Evolutionary conservation across 2,329 filamentous ascomycete genomes (phyloP), one percentile per base, ranked within the genome.

Genomic region (Phoma sp.): DNA sequence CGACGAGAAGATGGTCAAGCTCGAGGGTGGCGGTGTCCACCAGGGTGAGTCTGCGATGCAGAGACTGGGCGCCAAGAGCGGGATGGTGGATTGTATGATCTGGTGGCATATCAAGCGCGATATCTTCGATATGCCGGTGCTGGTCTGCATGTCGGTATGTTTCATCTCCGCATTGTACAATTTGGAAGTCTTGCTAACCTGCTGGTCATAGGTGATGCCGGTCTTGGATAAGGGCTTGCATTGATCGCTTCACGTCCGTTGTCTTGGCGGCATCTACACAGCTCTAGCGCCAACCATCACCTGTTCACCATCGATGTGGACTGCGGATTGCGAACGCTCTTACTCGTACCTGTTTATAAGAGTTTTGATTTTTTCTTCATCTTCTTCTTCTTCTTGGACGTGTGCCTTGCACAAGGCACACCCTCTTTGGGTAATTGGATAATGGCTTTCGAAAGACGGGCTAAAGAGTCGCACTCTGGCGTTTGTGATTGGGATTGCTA

Each of bases 111-210:
- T 98, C 60, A 96, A 96, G 79, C 84, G 94, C 61, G 95, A 99
- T 76, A 91, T 95, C 36, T 98, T 98, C 79, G 94, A 98, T 78
- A 96, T 98, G 76, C 95, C 95, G 21, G 96, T 97, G 92, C 83
- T 98, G 79, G 96, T 98, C 76, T 91, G 97, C 71, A 94, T 98
- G 81, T 97, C 97, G 80, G 95, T 97, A 76, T 88, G 93, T 88
- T 13, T 27, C 13, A 6, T 10, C 8, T 38, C 40, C 29, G 35
- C 31, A 36, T 49, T 13, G 4, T 10, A 10, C 12, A 31, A 3
- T 4, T 4, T 35, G 3, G 3, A 6, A n/a, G n/a, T 15, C 6
- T 35, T 15, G 9, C 32, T 45, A 22, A 43, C 17, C 15, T 12
- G 9, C 2, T 2, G 22, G 22, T 37, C 12, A 12, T 31, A 73